Percentiles rank a stretch among this genome's conserved stretches.
phyloP scores from a whole-genome alignment of 2,329 filamentous ascomycete species.

The Metarhizium guizhouense region DNA sequence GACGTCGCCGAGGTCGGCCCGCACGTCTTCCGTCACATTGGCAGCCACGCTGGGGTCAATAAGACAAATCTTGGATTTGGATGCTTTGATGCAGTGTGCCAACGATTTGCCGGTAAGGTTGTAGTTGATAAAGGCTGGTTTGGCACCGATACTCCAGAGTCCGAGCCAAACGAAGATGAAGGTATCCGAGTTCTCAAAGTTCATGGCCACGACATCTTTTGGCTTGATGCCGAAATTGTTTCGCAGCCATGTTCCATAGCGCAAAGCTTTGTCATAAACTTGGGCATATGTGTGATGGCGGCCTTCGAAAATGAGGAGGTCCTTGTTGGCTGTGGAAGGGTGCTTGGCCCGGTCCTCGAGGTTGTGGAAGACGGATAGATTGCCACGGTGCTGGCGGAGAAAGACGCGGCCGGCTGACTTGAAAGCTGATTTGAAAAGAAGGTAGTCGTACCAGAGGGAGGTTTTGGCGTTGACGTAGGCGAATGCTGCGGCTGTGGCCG shows the following conservation, averaged over 20 bases:
- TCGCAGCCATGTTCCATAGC: conserved; percentile 69
- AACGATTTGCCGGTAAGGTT: conserved; percentile 66
- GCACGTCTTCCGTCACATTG: conserved; percentile 50
- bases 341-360: conserved; percentile 58
- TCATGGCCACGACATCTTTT: conserved; percentile 69
- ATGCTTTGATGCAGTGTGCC: conserved; percentile 63
- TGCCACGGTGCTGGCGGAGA: conserved; percentile 46
- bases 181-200: conserved; percentile 73
- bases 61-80: conserved; percentile 57
- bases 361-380: conserved; percentile 63
- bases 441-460: conserved; percentile 56
- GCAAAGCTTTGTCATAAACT: conserved; percentile 59
- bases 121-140: conserved; percentile 83
- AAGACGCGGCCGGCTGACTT: conserved; percentile 33
- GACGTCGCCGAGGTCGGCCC: conserved; percentile 37
- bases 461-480: conserved; percentile 72
- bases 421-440: conserved; percentile 46
- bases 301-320: conserved; percentile 61
- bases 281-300: conserved; percentile 65
- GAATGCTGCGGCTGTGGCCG: conserved; percentile 56
- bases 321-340: conserved; percentile 39
- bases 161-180: conserved; percentile 71
- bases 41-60: conserved; percentile 54
- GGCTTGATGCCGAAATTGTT: conserved; percentile 52
- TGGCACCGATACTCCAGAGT: conserved; percentile 74